Base-by-base conservation (phyloP, 345 rosid genomes). In the Bruguiera gymnorhiza region DNA sequence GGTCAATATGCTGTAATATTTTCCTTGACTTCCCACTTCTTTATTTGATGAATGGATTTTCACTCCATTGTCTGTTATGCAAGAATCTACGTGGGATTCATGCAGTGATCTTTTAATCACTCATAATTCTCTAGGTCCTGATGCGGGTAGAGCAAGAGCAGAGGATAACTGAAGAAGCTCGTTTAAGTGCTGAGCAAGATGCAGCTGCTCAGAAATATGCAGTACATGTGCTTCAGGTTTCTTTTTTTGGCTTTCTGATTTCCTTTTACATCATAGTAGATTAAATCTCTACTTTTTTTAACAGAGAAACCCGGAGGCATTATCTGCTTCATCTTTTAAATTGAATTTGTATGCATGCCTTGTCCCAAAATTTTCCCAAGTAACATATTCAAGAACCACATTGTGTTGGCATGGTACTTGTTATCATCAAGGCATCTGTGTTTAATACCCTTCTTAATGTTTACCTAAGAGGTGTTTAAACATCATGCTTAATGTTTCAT, bases 111-210 rank as follows among this genome's bases (percentile, higher is more conserved):
- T 55, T 43, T 57, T 62, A 26, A 68, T 62, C 34, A 26, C 20
- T 65, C 67, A 50, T 23, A 39, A 16, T 68, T 39, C 62, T 71
- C 57, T 69, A 94, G 98, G 91, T 92, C 70, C 78, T 92, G 73
- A 80, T 95, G 86, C 88, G 83, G 81, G 86, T 92, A 60, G 92
- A 92, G 76, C 96, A 92, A 80, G 97, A 95, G 55, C 97, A 92
- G 72, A 87, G 73, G 83, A 71, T 90, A 74, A 87, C 97, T 43
- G 99, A 92, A 88, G 99, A 92, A 62, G 99, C 93, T 70, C 89
- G 96, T 3, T 54, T 81, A 71, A 74, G 66, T 63, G 90, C 97
- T 69, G 99, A 95, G 83, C 86, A 85, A 65, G 93, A 88, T 65
- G 90, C 91, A 78, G 83, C 84, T 63, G 83, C 92, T 51, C 97